Evolutionary conservation across 164 flowering plant genomes (phyloP).

Genomic region (Stephania yunnanensis): DNA sequence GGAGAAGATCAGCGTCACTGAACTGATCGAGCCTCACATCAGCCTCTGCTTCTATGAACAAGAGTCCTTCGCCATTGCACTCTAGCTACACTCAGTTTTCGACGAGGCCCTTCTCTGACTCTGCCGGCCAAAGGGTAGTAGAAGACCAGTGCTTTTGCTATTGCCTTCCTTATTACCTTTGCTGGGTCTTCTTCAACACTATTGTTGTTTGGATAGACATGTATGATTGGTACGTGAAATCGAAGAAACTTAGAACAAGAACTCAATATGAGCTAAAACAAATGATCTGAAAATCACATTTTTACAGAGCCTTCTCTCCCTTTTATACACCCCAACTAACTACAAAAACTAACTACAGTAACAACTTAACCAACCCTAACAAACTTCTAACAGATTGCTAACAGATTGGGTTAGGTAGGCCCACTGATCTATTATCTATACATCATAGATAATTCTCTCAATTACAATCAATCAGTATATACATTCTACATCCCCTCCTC

Average conservation of each 20-base stretch:
- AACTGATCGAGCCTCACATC: conserved; percentile 21
- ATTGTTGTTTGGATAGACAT: conserved; percentile 14
- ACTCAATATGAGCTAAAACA: too few species aligned
- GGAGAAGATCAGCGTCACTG: conserved; percentile 19
- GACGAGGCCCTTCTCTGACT: conserved; percentile 18
- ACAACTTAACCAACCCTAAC: too few species aligned
- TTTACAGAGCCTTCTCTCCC: background rate
- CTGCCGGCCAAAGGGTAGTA: conserved; percentile 33
- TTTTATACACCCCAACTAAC: too few species aligned
- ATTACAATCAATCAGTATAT: too few species aligned
- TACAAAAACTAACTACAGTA: too few species aligned
- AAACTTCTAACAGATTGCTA: too few species aligned
- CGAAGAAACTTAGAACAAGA: too few species aligned
- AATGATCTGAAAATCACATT: too few species aligned
- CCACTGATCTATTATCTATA: too few species aligned
- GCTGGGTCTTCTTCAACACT: conserved; percentile 20
- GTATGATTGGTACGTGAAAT: conserved; percentile 13
- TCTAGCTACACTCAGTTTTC: conserved; percentile 31
- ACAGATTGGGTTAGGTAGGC: too few species aligned
- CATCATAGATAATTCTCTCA: too few species aligned
- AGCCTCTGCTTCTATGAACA: conserved; percentile 37
- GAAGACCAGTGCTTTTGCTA: conserved; percentile 19
- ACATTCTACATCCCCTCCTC: too few species aligned
- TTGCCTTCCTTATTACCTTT: conserved; percentile 14
- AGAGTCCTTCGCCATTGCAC: conserved; percentile 28